phyloP scores from a whole-genome alignment of 2,329 filamentous ascomycete genomes.

The Aphanoascus verrucosus region DNA sequence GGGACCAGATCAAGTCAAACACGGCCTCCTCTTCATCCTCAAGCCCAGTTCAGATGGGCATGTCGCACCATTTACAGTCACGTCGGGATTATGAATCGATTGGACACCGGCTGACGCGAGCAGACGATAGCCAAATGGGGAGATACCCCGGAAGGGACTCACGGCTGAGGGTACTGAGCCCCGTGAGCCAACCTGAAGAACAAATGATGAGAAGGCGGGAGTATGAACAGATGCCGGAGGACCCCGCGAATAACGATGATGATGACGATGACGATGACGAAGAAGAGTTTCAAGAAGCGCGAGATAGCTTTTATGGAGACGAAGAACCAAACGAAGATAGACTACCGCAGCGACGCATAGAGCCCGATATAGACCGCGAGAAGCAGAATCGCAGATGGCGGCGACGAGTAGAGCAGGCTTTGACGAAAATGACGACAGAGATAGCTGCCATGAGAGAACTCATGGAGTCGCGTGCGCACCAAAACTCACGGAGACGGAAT shows the following conservation, averaged over 20 bases:
- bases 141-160: constrained; percentile 41
- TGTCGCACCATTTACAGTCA: constrained; percentile 26
- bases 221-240: constrained; percentile 37
- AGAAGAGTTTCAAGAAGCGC: constrained; percentile 22
- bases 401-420: constrained; percentile 67
- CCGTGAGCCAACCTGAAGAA: constrained; percentile 74
- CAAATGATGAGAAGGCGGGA: constrained; percentile 30
- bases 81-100: constrained; percentile 29
- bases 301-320: constrained; percentile 16
- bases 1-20: constrained; percentile 94
- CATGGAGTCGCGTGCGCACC: constrained; percentile 64
- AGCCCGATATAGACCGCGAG: constrained; percentile 18
- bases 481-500: constrained; percentile 54
- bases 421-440: constrained; percentile 84
- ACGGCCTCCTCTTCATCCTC: constrained; percentile 51
- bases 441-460: constrained; percentile 87
- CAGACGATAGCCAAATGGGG: constrained; percentile 29
- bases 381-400: constrained; percentile 54
- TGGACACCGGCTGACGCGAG: constrained; percentile 27
- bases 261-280: constrained; percentile 30
- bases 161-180: constrained; percentile 63
- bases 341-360: constrained; percentile 20
- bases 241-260: constrained; percentile 33
- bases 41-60: constrained; percentile 24
- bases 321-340: constrained; percentile 38